A percentile compares a stretch with the other conserved stretches of the same genome.
Evolutionary conservation across 2,329 filamentous ascomycete genomes (phyloP).

Genomic region (Beauveria brongniartii): DNA sequence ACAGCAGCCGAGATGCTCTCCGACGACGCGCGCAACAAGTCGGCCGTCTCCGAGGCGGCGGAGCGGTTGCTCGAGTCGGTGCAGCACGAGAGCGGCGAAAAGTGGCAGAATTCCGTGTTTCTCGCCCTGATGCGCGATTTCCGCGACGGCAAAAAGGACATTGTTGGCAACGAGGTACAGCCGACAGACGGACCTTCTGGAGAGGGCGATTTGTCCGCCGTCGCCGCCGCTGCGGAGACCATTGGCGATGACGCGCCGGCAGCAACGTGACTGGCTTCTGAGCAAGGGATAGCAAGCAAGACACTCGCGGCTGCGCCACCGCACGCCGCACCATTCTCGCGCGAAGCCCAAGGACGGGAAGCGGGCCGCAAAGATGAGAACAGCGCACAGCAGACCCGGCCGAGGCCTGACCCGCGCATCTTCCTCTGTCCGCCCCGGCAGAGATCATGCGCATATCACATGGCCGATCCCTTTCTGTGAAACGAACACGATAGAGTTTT

Average conservation of each 20-base stretch:
- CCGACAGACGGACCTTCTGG: conserved; percentile 19
- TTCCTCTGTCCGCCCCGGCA: not conserved
- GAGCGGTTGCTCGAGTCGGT: conserved; percentile 35
- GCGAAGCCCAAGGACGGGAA: no score
- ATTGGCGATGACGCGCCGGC: not conserved
- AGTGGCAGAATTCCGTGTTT: conserved; percentile 40
- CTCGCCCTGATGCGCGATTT: conserved; percentile 38
- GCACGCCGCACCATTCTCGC: not conserved
- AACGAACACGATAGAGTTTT: not conserved
- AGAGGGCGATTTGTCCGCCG: not conserved
- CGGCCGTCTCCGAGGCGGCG: conserved; percentile 34
- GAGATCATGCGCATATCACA: not conserved
- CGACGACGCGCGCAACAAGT: conserved; percentile 19
- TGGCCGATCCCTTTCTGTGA: not conserved
- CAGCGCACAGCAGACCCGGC: not conserved
- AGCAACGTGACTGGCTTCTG: conserved; percentile 1
- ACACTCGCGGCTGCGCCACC: not conserved
- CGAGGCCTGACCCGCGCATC: not conserved
- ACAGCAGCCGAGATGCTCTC: conserved; percentile 12
- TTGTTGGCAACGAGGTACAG: conserved; percentile 33
- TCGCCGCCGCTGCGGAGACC: not conserved
- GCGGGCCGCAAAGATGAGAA: not conserved
- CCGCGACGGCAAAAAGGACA: conserved; percentile 35
- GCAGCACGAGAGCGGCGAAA: conserved; percentile 35
- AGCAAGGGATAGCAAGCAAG: not conserved